Evolutionary conservation across 106 monocot genomes (phyloP).

Genomic region (Narthecium ossifragum): DNA sequence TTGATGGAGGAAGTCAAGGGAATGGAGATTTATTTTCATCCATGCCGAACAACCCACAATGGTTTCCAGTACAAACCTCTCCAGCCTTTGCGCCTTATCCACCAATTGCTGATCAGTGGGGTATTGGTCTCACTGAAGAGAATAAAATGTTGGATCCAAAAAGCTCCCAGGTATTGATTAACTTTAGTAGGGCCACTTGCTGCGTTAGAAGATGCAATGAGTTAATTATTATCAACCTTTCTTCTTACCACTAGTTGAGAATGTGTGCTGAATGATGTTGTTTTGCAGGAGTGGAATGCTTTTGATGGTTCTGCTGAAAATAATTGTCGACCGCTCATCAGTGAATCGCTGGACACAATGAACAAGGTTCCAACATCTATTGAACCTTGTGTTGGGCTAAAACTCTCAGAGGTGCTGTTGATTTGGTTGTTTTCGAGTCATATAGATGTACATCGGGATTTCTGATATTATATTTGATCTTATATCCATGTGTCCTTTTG

Average conservation of each 20-base stretch:
- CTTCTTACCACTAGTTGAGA: too few species aligned
- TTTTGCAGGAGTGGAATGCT: slow-evolving; percentile 45
- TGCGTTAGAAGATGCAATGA: too few species aligned
- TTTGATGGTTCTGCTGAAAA: slow-evolving; percentile 32
- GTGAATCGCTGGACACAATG: slow-evolving; percentile 9
- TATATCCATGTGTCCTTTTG: slow-evolving; percentile 2
- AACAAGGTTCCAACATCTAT: slow-evolving; percentile 7
- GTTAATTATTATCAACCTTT: too few species aligned
- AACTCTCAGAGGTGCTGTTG: slow-evolving; percentile 15
- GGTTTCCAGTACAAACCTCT: slow-evolving; percentile 20
- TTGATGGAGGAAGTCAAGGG: slow-evolving; percentile 8
- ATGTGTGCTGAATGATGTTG: too few species aligned
- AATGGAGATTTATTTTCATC: slow-evolving; percentile 21
- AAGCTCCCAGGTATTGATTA: slow-evolving; percentile 37
- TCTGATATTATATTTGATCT: slow-evolving; percentile 4
- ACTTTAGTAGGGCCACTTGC: too few species aligned
- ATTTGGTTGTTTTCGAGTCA: not conserved
- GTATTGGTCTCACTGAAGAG: slow-evolving; percentile 11
- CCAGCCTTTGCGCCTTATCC: slow-evolving; percentile 13
- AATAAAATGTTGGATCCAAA: slow-evolving; percentile 9
- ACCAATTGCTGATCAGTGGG: slow-evolving; percentile 24
- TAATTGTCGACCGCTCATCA: slow-evolving; percentile 6
- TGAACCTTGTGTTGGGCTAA: slow-evolving; percentile 16
- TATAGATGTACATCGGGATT: slow-evolving; percentile 1
- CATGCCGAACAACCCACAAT: slow-evolving; percentile 11